Base-by-base conservation (phyloP, 768 basidiomycete species). In the Termitomyces sp. region DNA sequence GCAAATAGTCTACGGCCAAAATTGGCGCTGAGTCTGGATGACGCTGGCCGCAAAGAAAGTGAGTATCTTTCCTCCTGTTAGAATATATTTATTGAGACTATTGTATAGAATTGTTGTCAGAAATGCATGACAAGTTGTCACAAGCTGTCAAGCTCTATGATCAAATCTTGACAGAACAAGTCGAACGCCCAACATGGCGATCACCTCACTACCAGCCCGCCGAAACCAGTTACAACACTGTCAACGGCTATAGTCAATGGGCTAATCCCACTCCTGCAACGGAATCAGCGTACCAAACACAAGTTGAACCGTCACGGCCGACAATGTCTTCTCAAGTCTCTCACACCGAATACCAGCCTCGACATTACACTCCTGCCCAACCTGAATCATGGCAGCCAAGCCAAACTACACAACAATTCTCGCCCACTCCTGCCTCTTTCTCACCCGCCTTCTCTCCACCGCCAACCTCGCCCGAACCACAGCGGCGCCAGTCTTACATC, bases 101-200 rank as follows among this genome's bases (percentile, higher is more conserved):
- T 3, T 32, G 46, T 47, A 6, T 66, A 94, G 94, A 94, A 70
- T 79, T 95, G 68, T 75, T 99, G 36, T 77, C 85, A 7, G 94
- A 98, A 50, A 98, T 98, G 94, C 90, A 98, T 65, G 88, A 90
- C 48, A 96, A 98, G 71, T 72, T 99, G 10, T 90, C 92, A 0
- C 85, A 96, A 69, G 94, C 92, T 0, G 93, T 98, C 46, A 88
- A 90, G 67, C 74, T 97, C 3, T 98, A 98, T 68, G 95, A 98
- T 63, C 83, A 88, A 54, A 76, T 97, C 22, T 75, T 96, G 44
- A 94, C 94, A 26, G 82, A 91, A 62, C 91, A 95, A 67, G 78
- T 94, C 11, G 78, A 86, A 2, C 85, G 83, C 43, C 88, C 88
- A 1, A 76, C 82, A 41, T 90, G 88, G 86, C 75, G 83, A 49